Percentiles rank a stretch among this genome's conserved stretches.
Conservation (phyloP, 208 protist species). For the Leishmania mexicana region DNA sequence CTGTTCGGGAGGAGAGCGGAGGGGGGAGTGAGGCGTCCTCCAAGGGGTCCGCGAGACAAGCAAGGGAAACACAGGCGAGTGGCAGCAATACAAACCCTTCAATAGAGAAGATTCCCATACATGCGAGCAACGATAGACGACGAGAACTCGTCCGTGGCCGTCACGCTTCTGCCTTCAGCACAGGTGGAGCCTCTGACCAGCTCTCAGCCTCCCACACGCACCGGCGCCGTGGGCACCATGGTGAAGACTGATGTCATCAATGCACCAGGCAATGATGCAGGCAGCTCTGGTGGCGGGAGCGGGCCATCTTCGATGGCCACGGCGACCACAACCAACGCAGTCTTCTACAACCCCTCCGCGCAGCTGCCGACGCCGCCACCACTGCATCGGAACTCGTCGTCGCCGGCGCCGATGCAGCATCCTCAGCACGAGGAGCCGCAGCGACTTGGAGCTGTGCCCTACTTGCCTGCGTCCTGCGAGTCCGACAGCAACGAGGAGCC, state of each 20-base stretch:
- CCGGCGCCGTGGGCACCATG: background rate
- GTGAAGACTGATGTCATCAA: background rate
- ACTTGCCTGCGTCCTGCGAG: slow-evolving; percentile 10
- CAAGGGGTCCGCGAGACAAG: background rate
- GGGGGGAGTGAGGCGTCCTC: background rate
- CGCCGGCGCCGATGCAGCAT: background rate
- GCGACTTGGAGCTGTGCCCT: background rate
- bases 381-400: slow-evolving; percentile 6
- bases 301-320: slow-evolving; percentile 2
- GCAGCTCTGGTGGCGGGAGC: background rate
- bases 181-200: background rate
- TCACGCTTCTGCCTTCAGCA: slow-evolving; percentile 9
- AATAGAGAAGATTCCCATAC: background rate
- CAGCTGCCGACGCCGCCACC: slow-evolving; percentile 9
- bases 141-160: slow-evolving; percentile 23
- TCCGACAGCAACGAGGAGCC: slow-evolving; percentile 37
- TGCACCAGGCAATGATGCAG: background rate
- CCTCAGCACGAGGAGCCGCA: background rate
- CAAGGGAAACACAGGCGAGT: too few species aligned
- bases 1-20: background rate
- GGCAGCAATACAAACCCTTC: background rate
- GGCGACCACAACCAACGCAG: background rate
- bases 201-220: background rate
- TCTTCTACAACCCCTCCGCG: background rate
- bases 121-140: slow-evolving; percentile 18